These are phyloP conservation scores for Candida rishiriensis DNA, from an alignment of 805 yeast genomes.

Conservation along the genomic window DNA sequence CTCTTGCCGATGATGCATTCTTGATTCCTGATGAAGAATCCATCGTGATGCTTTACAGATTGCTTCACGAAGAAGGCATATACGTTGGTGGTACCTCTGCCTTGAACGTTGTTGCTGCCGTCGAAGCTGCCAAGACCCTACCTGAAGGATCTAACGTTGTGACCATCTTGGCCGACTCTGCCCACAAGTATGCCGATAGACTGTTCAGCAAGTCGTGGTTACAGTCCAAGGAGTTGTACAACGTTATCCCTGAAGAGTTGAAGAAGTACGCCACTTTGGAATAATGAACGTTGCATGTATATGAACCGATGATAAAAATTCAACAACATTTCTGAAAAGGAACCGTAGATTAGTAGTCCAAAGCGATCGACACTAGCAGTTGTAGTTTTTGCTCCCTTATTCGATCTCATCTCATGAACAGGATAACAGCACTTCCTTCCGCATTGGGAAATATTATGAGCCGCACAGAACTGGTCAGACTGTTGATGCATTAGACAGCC, in stretches of 20 bases:
- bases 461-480: too few species aligned
- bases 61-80: conserved; percentile 86
- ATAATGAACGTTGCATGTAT: conserved; percentile 9
- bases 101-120: conserved; percentile 86
- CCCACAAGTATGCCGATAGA: conserved; percentile 82
- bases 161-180: conserved; percentile 86
- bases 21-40: conserved; percentile 75
- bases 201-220: conserved; percentile 78
- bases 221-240: conserved; percentile 58
- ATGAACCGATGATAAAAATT: background rate
- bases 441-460: too few species aligned
- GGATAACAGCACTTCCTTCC: too few species aligned
- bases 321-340: too few species aligned
- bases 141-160: conserved; percentile 82
- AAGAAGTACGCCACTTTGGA: conserved; percentile 59
- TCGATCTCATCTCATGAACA: too few species aligned
- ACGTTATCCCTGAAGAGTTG: conserved; percentile 64
- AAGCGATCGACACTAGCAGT: too few species aligned
- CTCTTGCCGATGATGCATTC: conserved; percentile 73
- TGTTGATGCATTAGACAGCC: too few species aligned
- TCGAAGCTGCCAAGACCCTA: conserved; percentile 63
- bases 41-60: conserved; percentile 76
- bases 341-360: too few species aligned
- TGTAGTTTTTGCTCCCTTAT: too few species aligned
- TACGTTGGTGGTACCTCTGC: conserved; percentile 91